These are phyloP conservation scores for Hirsutella minnesotensis DNA, from an alignment of 2,329 filamentous ascomycete species.

Conservation along the genomic window DNA sequence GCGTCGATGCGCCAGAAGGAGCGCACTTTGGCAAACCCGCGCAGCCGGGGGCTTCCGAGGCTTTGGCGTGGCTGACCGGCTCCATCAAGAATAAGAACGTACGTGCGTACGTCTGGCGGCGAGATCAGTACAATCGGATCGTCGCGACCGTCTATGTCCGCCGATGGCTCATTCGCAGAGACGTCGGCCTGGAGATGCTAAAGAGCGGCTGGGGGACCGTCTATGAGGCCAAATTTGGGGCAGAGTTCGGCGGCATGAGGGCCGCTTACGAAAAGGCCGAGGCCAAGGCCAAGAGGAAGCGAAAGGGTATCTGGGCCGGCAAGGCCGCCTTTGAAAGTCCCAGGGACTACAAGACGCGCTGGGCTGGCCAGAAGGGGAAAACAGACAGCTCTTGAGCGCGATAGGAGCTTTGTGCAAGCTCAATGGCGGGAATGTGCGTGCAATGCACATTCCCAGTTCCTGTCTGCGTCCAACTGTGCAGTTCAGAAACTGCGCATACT, in stretches of 20 bases:
- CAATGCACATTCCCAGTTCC: no score
- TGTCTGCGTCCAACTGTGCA: no score
- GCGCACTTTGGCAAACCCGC: slow-evolving; percentile 84
- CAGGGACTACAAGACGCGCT: slow-evolving; percentile 65
- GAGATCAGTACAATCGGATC: slow-evolving; percentile 86
- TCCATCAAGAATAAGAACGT: slow-evolving; percentile 65
- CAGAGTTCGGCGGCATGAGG: slow-evolving; percentile 70
- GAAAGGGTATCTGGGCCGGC: slow-evolving; percentile 65
- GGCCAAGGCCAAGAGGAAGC: slow-evolving; percentile 50
- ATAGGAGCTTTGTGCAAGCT: not conserved
- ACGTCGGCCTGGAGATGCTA: slow-evolving; percentile 86
- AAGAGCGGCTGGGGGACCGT: slow-evolving; percentile 74
- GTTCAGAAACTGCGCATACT: no score
- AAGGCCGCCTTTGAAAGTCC: slow-evolving; percentile 66
- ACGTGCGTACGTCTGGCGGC: slow-evolving; percentile 68
- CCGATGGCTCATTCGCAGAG: slow-evolving; percentile 53
- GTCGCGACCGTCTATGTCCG: slow-evolving; percentile 77
- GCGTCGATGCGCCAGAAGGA: slow-evolving; percentile 84
- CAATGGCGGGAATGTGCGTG: not conserved
- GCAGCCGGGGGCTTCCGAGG: slow-evolving; percentile 75
- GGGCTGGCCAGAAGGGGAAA: slow-evolving; percentile 11
- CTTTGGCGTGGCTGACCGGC: slow-evolving; percentile 64
- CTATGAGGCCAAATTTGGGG: slow-evolving; percentile 85
- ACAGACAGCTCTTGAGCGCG: slow-evolving; percentile 6
- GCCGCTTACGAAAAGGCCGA: slow-evolving; percentile 55